Base-by-base conservation (phyloP, 129 eudicot genomes). In the Ambrosia artemisiifolia region DNA sequence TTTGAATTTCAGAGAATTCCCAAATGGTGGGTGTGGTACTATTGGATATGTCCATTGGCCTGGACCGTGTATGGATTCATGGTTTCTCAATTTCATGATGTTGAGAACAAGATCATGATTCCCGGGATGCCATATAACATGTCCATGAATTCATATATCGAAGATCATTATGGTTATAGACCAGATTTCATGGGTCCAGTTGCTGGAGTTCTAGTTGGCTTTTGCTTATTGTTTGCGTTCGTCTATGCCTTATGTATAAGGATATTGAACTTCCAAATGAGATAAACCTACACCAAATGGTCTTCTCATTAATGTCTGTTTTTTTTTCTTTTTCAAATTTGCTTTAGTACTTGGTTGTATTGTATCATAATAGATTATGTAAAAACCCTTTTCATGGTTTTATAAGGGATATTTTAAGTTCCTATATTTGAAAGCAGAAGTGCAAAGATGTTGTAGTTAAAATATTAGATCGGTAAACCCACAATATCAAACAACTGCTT, bases 1-100 rank as follows among this genome's bases (percentile, higher is more conserved):
- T 6, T 50, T 13, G 24, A 60, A 68, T 46, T 51, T 47, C 83
- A 87, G 93, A 85, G 69, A 66, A 87, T 87, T 70, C 93, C 93
- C 1, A 72, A 68, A 50, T 87, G 89, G 87, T 87, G 93, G 93
- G 36, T 82, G 35, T 84, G 93, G 93, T 87, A 87, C 66, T 87
- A 87, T 36, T 87, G 86, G 81, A 87, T 87, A 7, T 84, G 89
- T 74, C 93, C 93, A 0, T 48, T 84, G 64, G 89, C 89, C 0
- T 87, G 92, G 92, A 81, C 87, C 13, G 88, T 81, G 7, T 87
- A 84, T 28, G 92, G 92, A 32, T 49, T 73, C 46, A 84, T 84
- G 9, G 67, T 84, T 14, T 84, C 89, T 9, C 93, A 87, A 28
- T 87, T 76, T 54, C 87, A 86, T 57, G 87, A 87, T 71, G 51